Conservation (phyloP, 495 filamentous ascomycete species). For the Amorphotheca resinae region DNA sequence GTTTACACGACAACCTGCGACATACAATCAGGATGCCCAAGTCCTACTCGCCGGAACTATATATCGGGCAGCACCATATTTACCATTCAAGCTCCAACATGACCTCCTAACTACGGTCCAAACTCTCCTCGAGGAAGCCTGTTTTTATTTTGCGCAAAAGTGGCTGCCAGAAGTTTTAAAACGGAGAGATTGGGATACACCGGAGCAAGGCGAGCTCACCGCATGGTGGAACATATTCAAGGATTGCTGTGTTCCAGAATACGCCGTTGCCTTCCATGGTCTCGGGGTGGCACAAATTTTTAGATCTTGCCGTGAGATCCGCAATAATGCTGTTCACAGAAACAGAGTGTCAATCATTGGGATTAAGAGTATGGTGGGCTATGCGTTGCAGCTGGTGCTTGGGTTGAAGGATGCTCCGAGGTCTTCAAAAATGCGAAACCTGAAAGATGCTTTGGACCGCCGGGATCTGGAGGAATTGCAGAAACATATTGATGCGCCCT, state of each 20-base stretch:
- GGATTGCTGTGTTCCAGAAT: slow-evolving; percentile 10
- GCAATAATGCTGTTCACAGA: neutral
- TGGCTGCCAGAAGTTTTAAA: slow-evolving; percentile 23
- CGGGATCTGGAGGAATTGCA: neutral
- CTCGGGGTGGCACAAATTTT: neutral
- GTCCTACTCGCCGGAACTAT: too few species aligned
- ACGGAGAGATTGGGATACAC: slow-evolving; percentile 22
- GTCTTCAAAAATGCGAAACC: neutral
- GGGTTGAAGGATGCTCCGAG: neutral
- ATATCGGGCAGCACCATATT: too few species aligned
- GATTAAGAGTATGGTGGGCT: neutral
- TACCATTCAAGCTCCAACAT: slow-evolving; percentile 27
- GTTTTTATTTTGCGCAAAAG: slow-evolving; percentile 24
- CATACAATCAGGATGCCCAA: too few species aligned
- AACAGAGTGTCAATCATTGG: neutral
- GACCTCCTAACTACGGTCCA: slow-evolving; percentile 23
- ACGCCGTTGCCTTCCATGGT: slow-evolving; percentile 5
- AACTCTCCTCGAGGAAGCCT: slow-evolving; percentile 26
- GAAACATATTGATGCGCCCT: neutral
- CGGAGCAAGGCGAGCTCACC: slow-evolving; percentile 26
- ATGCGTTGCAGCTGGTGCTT: neutral
- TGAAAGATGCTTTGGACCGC: neutral
- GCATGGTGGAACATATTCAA: slow-evolving; percentile 22
- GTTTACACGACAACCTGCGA: too few species aligned
- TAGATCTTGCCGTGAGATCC: neutral